Evolutionary conservation across 2,329 filamentous ascomycete genomes (phyloP).

Genomic region (Colletotrichum lini): DNA sequence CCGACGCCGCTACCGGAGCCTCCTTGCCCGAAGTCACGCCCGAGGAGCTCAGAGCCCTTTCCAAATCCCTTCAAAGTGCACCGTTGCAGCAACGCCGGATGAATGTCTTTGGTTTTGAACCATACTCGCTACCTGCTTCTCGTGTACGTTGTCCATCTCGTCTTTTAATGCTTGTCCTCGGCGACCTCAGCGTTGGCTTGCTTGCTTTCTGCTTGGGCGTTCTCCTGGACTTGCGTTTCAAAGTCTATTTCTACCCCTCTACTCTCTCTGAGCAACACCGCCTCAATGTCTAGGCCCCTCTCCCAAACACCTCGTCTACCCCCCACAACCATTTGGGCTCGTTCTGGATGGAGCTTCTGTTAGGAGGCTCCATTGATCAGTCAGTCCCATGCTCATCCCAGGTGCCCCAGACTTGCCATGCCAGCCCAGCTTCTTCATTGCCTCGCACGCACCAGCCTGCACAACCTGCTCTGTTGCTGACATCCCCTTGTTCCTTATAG

Average conservation of each 20-base stretch:
- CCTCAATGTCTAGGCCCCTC: conserved; percentile 26
- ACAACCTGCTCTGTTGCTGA: conserved; percentile 46
- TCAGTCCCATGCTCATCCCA: conserved; percentile 17
- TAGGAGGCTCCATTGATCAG: conserved; percentile 16
- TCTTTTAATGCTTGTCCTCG: conserved; percentile 14
- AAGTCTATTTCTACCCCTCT: conserved; percentile 36
- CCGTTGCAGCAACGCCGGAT: conserved; percentile 86
- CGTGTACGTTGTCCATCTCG: conserved; percentile 72
- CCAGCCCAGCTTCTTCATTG: neutral
- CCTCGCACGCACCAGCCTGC: conserved; percentile 35
- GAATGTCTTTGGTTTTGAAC: conserved; percentile 90
- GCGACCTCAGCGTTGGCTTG: conserved; percentile 18
- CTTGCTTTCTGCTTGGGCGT: conserved; percentile 38
- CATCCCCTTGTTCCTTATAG: conserved; percentile 53
- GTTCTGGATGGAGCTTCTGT: conserved; percentile 31
- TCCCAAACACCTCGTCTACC: conserved; percentile 14
- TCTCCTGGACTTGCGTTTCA: conserved; percentile 31
- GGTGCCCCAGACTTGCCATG: conserved; percentile 12
- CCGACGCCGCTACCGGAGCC: conserved; percentile 45
- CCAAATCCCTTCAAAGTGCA: conserved; percentile 79
- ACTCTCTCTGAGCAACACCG: conserved; percentile 13
- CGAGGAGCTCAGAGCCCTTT: conserved; percentile 80
- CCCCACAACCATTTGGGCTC: conserved; percentile 5
- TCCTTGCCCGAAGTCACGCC: conserved; percentile 61
- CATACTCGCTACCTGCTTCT: conserved; percentile 88